These are phyloP conservation scores for Byssochlamys sp. DNA, from an alignment of 2,329 filamentous ascomycete genomes.

Conservation along the genomic window DNA sequence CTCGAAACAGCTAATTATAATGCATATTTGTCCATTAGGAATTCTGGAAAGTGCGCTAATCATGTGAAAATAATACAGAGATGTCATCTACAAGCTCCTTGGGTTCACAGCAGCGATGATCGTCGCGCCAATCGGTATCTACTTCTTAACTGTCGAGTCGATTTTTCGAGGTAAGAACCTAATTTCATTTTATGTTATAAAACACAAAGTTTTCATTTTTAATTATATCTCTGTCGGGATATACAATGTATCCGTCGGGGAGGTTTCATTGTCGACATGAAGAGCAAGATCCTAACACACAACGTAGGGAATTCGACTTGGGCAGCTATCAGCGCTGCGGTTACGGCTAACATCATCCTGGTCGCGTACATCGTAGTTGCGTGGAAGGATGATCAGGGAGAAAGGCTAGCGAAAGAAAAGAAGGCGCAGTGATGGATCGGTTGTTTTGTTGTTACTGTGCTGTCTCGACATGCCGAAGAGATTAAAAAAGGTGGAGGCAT, in stretches of 20 bases:
- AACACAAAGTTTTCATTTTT: background rate
- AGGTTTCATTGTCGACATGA: background rate
- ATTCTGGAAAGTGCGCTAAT: background rate
- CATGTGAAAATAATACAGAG: slow-evolving; percentile 36
- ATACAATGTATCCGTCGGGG: background rate
- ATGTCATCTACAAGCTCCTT: slow-evolving; percentile 82
- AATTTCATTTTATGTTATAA: slow-evolving; percentile 2
- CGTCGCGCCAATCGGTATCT: slow-evolving; percentile 72
- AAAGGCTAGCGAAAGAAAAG: slow-evolving; percentile 56
- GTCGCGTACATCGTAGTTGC: slow-evolving; percentile 86
- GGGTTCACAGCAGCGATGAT: slow-evolving; percentile 90
- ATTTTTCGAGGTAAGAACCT: slow-evolving; percentile 61
- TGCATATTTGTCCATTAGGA: background rate
- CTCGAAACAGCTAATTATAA: background rate
- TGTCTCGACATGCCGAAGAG: slow-evolving; percentile 1
- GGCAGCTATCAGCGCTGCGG: slow-evolving; percentile 72
- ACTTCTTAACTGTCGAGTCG: slow-evolving; percentile 68
- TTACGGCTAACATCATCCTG: slow-evolving; percentile 84
- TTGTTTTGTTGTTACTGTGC: background rate
- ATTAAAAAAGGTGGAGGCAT: slow-evolving; percentile 1
- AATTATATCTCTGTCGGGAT: background rate
- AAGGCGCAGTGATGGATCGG: slow-evolving; percentile 29
- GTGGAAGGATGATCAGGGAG: slow-evolving; percentile 75
- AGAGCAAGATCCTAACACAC: background rate
- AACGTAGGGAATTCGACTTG: slow-evolving; percentile 72